Percentiles rank a stretch among this genome's conserved stretches.
Evolutionary conservation across 495 filamentous ascomycete species (phyloP).

Genomic region (Talaromyces nanjingensis): DNA sequence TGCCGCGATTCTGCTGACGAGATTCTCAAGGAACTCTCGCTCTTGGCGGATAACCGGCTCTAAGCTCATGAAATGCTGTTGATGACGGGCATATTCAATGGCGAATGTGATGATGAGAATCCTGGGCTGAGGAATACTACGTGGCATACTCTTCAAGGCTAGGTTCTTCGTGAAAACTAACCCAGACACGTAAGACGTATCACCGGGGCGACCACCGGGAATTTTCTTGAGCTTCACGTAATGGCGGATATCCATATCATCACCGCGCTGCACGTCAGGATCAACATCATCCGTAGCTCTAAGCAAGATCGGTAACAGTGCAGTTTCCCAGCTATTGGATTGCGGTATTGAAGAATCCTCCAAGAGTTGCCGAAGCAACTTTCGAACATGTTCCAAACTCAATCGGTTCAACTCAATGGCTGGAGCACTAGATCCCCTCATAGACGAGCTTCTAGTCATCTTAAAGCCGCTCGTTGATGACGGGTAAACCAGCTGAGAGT

Average conservation of each 20-base stretch:
- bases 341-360: conserved; percentile 68
- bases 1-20: conserved; percentile 85
- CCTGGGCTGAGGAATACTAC: conserved; percentile 73
- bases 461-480: conserved; percentile 43
- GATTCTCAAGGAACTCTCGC: conserved; percentile 85
- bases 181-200: conserved; percentile 91
- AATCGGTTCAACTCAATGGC: conserved; percentile 77
- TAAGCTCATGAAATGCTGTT: conserved; percentile 96
- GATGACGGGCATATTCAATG: conserved; percentile 91
- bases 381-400: conserved; percentile 81
- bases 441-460: conserved; percentile 75
- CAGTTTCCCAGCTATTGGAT: conserved; percentile 75
- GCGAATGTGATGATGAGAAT: conserved; percentile 93
- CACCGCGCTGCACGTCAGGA: conserved; percentile 78
- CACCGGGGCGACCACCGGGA: conserved; percentile 77
- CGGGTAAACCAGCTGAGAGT: conserved; percentile 14
- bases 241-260: conserved; percentile 97
- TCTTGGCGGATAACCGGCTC: conserved; percentile 97
- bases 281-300: conserved; percentile 93
- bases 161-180: conserved; percentile 97
- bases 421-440: conserved; percentile 67
- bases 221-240: conserved; percentile 98
- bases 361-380: conserved; percentile 75
- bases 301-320: conserved; percentile 83
- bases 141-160: conserved; percentile 90